phyloP scores from a whole-genome alignment of 192 early-diverging fungal genomes.

The Chytriomyces hyalinus region DNA sequence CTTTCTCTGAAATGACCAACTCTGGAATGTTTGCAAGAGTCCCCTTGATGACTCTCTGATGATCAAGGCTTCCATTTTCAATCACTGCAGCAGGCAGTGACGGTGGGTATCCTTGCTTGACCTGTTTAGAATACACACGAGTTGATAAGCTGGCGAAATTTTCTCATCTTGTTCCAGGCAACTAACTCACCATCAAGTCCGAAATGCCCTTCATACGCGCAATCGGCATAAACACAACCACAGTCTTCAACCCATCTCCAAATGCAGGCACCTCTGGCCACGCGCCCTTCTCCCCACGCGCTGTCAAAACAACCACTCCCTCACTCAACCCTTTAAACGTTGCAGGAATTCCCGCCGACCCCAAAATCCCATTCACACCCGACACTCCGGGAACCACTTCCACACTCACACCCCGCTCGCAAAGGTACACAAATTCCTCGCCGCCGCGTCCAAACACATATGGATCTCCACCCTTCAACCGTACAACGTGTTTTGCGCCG shows the following conservation, averaged over 20 bases:
- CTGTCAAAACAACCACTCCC: constrained; percentile 83
- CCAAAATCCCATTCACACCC: constrained; percentile 77
- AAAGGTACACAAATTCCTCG: constrained; percentile 82
- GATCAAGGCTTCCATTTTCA: constrained; percentile 71
- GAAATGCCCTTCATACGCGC: constrained; percentile 68
- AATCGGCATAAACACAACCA: constrained; percentile 86
- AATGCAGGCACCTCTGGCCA: constrained; percentile 75
- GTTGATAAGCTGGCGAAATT: background rate
- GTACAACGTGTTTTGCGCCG: constrained; percentile 72
- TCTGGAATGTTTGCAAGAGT: constrained; percentile 69
- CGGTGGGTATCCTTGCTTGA: constrained; percentile 64
- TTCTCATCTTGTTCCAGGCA: background rate
- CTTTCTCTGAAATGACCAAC: constrained; percentile 58
- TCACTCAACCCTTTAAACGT: constrained; percentile 88
- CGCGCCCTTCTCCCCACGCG: constrained; percentile 68
- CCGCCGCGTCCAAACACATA: constrained; percentile 92
- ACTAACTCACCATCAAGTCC: constrained; percentile 58
- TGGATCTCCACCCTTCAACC: constrained; percentile 92
- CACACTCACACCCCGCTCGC: constrained; percentile 68
- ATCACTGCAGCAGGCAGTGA: constrained; percentile 77
- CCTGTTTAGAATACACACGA: background rate
- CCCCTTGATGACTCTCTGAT: constrained; percentile 73
- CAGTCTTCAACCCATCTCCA: constrained; percentile 65
- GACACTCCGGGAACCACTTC: constrained; percentile 80
- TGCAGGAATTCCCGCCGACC: constrained; percentile 76